Evolutionary conservation across 2,329 filamentous ascomycete species (phyloP), one percentile per base, ranked within the genome.

Genomic region (Penicillium frequentans): DNA sequence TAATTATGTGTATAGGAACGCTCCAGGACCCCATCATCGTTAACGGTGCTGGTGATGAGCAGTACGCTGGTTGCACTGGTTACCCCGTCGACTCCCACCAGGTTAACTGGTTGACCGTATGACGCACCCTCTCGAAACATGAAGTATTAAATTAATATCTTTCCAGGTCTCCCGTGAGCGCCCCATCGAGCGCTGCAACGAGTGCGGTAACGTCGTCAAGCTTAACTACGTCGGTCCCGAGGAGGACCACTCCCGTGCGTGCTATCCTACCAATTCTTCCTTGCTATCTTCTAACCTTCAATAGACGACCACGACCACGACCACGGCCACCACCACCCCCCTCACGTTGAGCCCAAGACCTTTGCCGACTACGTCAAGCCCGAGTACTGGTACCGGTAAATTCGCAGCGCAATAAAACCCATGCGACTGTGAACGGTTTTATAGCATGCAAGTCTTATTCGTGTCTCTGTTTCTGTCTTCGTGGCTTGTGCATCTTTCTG

Each of bases 171-270:
- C 90, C 75, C 90, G 90, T 74, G 88, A 95, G 58, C 92, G 95
- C 75, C 95, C 95, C 57, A 79, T 96, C 69, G 91, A 96, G 83
- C 91, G 95, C 77, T 99, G 95, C 87, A 87, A 87, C 73, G 95
- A 99, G 84, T 99, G 95, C 81, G 95, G 95, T 68, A 91, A 87
- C 77, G 91, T 95, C 68, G 93, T 96, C 84, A 96, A 96, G 88
- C 95, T 98, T 90, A 89, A 97, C 76, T 99, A 96, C 79, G 81
- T 96, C 66, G 95, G 95, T 61, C 87, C 92, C 51, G 77, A 87
- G 74, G 90, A 95, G 65, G 88, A 93, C 75, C 81, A 85, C 70
- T 86, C 85, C 73, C 83, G 75, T 77, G 71, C 68, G 75, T 73
- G 49, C 23, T 47, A 23, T 27, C 14, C n/a, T 6, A 21, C 4